Percentiles rank a stretch among this genome's conserved stretches.
Conservation (phyloP, 2,329 filamentous ascomycete species). For the Fusarium devonianum region DNA sequence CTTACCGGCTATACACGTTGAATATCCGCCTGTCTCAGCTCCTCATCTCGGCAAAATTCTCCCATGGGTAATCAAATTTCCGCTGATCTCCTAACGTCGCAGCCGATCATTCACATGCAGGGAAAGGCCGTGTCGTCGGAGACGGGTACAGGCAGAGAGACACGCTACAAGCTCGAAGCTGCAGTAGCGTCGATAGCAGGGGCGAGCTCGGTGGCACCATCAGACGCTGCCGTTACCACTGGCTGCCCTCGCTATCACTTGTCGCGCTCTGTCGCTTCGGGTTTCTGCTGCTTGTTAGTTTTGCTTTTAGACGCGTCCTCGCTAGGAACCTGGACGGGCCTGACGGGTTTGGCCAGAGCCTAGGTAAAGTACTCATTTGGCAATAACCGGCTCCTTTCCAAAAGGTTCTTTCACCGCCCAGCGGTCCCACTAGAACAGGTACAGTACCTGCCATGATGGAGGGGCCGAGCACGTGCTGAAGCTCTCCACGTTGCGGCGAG, state of each 20-base stretch:
- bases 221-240: constrained; percentile 21
- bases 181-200: constrained; percentile 31
- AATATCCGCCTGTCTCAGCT: constrained; percentile 22
- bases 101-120: constrained; percentile 33
- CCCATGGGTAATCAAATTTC: constrained; percentile 27
- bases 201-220: constrained; percentile 21
- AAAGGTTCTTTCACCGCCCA: constrained; percentile 28
- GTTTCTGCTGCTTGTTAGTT: constrained; percentile 20
- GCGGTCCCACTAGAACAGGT: constrained; percentile 23
- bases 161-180: constrained; percentile 23
- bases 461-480: constrained; percentile 31
- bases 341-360: constrained; percentile 36
- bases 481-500: constrained; percentile 34
- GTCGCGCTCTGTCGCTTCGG: constrained; percentile 16
- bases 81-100: constrained; percentile 31
- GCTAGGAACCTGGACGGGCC: constrained; percentile 21
- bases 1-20: constrained; percentile 24
- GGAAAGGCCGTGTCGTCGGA: constrained; percentile 22
- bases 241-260: constrained; percentile 14
- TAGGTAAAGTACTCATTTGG: constrained; percentile 25
- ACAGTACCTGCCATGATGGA: constrained; percentile 22
- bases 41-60: constrained; percentile 30
- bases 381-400: constrained; percentile 17
- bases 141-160: constrained; percentile 19
- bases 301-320: constrained; percentile 10